Evolutionary conservation across 805 yeast genomes (phyloP).

Genomic region (Cyberlindnera saturnus): DNA sequence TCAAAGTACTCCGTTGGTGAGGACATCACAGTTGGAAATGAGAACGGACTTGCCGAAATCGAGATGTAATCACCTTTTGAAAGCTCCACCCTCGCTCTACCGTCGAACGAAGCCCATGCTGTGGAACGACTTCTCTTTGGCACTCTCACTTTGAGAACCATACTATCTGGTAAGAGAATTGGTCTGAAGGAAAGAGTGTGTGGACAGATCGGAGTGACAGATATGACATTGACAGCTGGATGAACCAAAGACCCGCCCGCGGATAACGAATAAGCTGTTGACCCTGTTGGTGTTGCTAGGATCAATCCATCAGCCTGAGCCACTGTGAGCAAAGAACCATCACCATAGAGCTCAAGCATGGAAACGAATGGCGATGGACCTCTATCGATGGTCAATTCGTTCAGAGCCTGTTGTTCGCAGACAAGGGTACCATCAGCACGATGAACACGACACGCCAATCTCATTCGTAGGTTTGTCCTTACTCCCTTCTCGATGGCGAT

Average conservation of each 20-base stretch:
- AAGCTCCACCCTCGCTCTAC: conserved; percentile 79
- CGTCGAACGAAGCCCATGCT: conserved; percentile 97
- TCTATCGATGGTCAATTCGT: conserved; percentile 86
- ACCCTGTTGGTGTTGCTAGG: conserved; percentile 92
- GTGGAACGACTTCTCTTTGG: conserved; percentile 80
- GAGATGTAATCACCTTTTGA: conserved; percentile 80
- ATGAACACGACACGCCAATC: conserved; percentile 76
- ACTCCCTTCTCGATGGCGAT: conserved; percentile 66
- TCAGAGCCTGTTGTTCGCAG: conserved; percentile 71
- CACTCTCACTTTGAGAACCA: conserved; percentile 75
- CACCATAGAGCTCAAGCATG: conserved; percentile 83
- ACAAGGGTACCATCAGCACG: conserved; percentile 30
- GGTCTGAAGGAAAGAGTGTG: conserved; percentile 93
- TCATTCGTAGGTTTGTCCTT: conserved; percentile 73
- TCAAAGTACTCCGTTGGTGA: conserved; percentile 75
- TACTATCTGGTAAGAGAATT: conserved; percentile 87
- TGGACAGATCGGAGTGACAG: conserved; percentile 94
- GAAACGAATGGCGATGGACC: conserved; percentile 94
- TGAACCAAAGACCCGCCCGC: conserved; percentile 96
- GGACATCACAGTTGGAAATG: conserved; percentile 87
- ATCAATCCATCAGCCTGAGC: conserved; percentile 94
- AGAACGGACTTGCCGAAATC: conserved; percentile 79
- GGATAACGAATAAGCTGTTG: conserved; percentile 90
- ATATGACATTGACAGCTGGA: conserved; percentile 88
- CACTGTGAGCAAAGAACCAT: conserved; percentile 75